Conservation (phyloP, 139 green algal species). For the Tetradesmus lagerheimii region DNA sequence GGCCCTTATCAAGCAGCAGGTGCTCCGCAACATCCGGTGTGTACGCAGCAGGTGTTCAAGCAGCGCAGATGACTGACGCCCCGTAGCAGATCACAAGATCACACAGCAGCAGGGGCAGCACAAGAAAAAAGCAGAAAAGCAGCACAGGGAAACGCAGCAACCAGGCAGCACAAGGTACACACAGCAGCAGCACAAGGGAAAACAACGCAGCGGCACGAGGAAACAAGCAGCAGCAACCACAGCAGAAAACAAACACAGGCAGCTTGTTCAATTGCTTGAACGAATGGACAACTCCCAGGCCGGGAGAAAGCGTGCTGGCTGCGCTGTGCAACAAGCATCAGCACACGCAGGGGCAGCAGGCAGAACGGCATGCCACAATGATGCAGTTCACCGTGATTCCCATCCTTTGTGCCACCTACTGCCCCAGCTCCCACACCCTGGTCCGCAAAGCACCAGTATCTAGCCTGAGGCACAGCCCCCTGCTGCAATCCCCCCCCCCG, state of each 20-base stretch:
- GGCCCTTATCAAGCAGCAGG: background rate
- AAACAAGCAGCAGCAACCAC: constrained; percentile 32
- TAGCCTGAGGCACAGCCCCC: background rate
- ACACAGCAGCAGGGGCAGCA: constrained; percentile 5
- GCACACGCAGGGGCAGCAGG: background rate
- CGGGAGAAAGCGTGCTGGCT: background rate
- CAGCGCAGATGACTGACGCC: background rate
- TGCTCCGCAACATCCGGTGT: background rate
- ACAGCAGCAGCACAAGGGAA: background rate
- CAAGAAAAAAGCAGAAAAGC: background rate
- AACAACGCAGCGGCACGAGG: constrained; percentile 36
- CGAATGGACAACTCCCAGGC: background rate
- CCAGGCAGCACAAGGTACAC: background rate
- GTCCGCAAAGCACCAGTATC: background rate
- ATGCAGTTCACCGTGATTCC: too few species aligned
- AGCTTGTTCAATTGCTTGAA: background rate
- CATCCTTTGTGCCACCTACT: too few species aligned
- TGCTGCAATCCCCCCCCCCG: background rate
- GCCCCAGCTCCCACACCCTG: too few species aligned
- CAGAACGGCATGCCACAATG: too few species aligned
- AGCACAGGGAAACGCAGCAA: constrained; percentile 1
- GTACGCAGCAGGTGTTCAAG: background rate
- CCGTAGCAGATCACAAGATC: background rate
- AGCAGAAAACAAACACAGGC: constrained; percentile 6
- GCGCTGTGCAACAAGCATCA: background rate